These are phyloP conservation scores for Peltaster fructicola DNA, from an alignment of 2,329 filamentous ascomycete species.

Conservation along the genomic window DNA sequence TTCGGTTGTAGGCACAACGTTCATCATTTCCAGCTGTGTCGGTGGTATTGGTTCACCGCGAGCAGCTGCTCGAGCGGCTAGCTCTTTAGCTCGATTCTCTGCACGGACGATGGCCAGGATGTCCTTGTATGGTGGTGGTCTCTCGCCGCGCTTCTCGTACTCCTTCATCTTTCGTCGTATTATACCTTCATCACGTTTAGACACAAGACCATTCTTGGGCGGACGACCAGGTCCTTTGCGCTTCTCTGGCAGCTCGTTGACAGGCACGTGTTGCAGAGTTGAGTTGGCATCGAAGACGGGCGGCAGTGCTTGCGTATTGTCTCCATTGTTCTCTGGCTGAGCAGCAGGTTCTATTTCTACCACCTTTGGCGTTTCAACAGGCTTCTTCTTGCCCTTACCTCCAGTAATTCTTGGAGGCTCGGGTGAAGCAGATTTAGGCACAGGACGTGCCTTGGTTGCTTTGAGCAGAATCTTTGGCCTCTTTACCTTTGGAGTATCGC, in stretches of 20 bases:
- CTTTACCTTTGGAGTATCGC: conserved; percentile 4
- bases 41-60: conserved; percentile 12
- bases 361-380: conserved; percentile 5
- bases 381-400: conserved; percentile 6
- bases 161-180: conserved; percentile 20
- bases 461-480: conserved; percentile 7
- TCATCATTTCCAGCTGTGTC: conserved; percentile 12
- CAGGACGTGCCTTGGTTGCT: conserved; percentile 2
- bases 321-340: conserved; percentile 1
- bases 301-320: conserved; percentile 2
- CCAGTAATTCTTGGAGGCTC: conserved; percentile 2
- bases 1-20: conserved; percentile 13
- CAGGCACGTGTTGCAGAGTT: conserved; percentile 14
- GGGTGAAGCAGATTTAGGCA: no score
- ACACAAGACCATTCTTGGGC: conserved; percentile 70
- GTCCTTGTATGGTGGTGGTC: conserved; percentile 13
- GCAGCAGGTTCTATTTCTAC: conserved; percentile 2
- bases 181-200: conserved; percentile 43
- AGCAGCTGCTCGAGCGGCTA: conserved; percentile 10
- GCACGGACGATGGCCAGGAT: conserved; percentile 18
- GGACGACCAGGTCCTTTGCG: conserved; percentile 64
- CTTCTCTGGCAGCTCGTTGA: conserved; percentile 34
- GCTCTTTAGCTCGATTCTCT: conserved; percentile 20
- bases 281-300: conserved; percentile 13
- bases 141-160: conserved; percentile 16